Evolutionary conservation across 169 alveolate species (phyloP).

Genomic region (Plasmodium cynomolgi): DNA sequence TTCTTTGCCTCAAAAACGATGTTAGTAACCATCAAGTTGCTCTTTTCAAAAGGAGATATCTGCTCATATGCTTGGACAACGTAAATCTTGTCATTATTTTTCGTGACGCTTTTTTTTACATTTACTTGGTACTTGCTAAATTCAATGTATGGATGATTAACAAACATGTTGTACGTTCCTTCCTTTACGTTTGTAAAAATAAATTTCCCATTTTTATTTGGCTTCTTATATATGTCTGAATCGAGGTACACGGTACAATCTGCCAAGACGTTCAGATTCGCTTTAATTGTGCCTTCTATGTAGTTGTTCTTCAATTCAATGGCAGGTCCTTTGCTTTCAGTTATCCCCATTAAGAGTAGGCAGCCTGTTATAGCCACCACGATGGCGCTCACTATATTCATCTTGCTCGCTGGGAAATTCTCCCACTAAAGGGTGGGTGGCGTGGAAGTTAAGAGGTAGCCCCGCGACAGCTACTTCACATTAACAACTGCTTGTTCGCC

Average conservation of each 20-base stretch:
- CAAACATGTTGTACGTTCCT: constrained; percentile 54
- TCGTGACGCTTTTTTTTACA: constrained; percentile 50
- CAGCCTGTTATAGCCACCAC: neutral
- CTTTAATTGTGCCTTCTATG: constrained; percentile 58
- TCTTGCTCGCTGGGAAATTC: neutral
- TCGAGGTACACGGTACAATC: constrained; percentile 60
- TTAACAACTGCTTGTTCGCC: neutral
- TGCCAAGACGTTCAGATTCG: constrained; percentile 6
- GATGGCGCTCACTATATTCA: neutral
- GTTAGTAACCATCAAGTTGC: constrained; percentile 43
- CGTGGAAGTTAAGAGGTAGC: neutral
- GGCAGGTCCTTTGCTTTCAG: constrained; percentile 14
- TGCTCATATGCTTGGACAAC: constrained; percentile 66
- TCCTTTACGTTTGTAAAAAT: constrained; percentile 66
- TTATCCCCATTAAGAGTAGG: neutral
- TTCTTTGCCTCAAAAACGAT: constrained; percentile 34
- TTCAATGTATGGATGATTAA: constrained; percentile 72
- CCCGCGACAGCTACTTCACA: neutral
- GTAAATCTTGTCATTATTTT: constrained; percentile 50
- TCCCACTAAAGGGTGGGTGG: neutral
- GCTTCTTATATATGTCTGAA: constrained; percentile 62
- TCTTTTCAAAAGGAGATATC: constrained; percentile 59
- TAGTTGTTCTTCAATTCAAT: constrained; percentile 72
- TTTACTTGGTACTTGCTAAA: constrained; percentile 62
- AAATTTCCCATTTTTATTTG: constrained; percentile 62